These are phyloP conservation scores for Persicaria tinctoria DNA, from an alignment of 148 eudicot genomes.

Conservation along the genomic window DNA sequence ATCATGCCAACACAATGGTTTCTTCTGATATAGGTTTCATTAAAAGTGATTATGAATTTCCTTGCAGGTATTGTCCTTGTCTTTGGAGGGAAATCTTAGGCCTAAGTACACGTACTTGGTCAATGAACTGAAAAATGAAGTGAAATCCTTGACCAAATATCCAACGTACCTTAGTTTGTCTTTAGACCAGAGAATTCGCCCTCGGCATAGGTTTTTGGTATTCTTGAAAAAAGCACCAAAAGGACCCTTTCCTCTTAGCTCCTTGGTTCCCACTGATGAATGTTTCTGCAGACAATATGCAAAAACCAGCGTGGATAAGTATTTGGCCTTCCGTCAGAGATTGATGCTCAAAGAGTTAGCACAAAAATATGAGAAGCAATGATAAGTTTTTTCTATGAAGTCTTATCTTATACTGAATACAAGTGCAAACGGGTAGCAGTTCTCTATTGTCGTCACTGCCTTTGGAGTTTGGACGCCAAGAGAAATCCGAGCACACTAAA, in stretches of 20 bases:
- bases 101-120: conserved; percentile 82
- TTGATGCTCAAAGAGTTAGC: conserved; percentile 74
- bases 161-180: conserved; percentile 93
- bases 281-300: conserved; percentile 89
- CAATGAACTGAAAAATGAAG: conserved; percentile 84
- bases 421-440: not conserved
- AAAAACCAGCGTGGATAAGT: conserved; percentile 74
- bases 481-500: not conserved
- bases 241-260: conserved; percentile 93
- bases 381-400: not conserved
- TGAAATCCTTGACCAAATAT: conserved; percentile 76
- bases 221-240: conserved; percentile 74
- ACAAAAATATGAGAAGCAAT: conserved; percentile 58
- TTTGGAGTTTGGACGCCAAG: not conserved
- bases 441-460: not conserved
- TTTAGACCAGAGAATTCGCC: conserved; percentile 91
- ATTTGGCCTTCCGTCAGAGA: conserved; percentile 74
- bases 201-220: conserved; percentile 84
- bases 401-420: not conserved
- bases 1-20: not conserved
- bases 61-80: conserved; percentile 83
- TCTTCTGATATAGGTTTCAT: not conserved
- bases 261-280: conserved; percentile 85
- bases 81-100: conserved; percentile 85
- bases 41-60: conserved; percentile 2